Evolutionary conservation across 2,329 filamentous ascomycete genomes (phyloP).

Genomic region (Cladorrhinum sp.): DNA sequence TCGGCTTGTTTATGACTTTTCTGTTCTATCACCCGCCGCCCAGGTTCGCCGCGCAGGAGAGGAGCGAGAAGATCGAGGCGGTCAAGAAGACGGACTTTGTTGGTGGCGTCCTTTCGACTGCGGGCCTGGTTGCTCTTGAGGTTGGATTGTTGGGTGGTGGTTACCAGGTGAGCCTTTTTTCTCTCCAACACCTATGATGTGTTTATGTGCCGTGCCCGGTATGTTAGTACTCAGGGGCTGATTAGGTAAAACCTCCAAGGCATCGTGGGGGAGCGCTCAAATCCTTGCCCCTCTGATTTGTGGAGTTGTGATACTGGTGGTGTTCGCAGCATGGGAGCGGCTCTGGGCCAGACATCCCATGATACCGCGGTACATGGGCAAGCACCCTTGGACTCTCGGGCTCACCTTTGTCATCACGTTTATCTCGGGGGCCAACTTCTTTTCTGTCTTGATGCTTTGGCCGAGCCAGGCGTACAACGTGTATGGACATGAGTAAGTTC

Average conservation of each 20-base stretch:
- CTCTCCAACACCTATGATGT: neutral
- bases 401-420: constrained; percentile 57
- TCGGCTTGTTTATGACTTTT: constrained; percentile 49
- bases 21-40: constrained; percentile 55
- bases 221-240: no score
- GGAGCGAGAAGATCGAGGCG: constrained; percentile 40
- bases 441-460: constrained; percentile 58
- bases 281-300: constrained; percentile 41
- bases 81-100: constrained; percentile 48
- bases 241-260: no score
- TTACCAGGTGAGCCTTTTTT: constrained; percentile 32
- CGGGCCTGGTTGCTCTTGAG: constrained; percentile 50
- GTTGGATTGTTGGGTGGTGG: constrained; percentile 44
- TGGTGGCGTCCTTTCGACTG: constrained; percentile 48
- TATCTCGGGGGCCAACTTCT: constrained; percentile 58
- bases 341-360: constrained; percentile 42
- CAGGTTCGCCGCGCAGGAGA: constrained; percentile 39
- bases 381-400: constrained; percentile 47
- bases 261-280: constrained; percentile 37
- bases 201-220: no score
- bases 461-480: constrained; percentile 63
- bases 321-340: constrained; percentile 37
- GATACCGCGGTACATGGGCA: constrained; percentile 39
- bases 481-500: constrained; percentile 54
- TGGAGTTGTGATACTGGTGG: constrained; percentile 37